Base-by-base conservation (phyloP, 805 yeast genomes). In the Hanseniaspora hatyaiensis region DNA sequence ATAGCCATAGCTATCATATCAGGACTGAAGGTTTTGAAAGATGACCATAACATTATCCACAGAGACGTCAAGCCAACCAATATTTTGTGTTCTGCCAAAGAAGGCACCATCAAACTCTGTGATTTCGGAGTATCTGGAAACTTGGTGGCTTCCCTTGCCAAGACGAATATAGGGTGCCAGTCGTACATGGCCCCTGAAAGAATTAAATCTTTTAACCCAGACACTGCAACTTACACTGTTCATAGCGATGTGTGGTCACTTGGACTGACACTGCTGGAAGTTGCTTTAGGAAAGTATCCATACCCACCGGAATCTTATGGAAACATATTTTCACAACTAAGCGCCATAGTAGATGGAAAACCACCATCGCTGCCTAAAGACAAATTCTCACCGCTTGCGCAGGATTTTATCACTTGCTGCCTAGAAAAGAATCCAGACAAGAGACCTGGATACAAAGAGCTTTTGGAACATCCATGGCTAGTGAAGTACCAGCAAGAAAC, bases 141-240 rank as follows among this genome's bases (percentile, higher is more conserved):
- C 59, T 68, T 89, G 52, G 97, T 92, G 19, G 95, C 96, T 2
- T 85, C 95, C 0, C 70, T 89, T 56, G 97, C 97, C 13, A 79
- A 86, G 57, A 89, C 98, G 0, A 89, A 92, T 57, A 86, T 89
- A 54, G 98, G 98, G 4, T 89, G 98, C 65, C 98, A 92, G 65
- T 82, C 95, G 1, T 89, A 89, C 64, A 92, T 92, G 97, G 97
- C 97, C 1, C 98, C 98, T 1, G 98, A 89, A 61, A 74, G 98
- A 59, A 92, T 92, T 55, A 78, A 80, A 58, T 75, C 83, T 0
- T 57, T 73, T 52, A 78, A 68, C 53, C 89, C 87, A 1, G 87
- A 82, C 58, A 88, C 78, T 54, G 70, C 75, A 8, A 77, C 92
- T 0, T 89, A 89, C 64, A 78, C 96, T 1, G 95, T 87, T 3